Evolutionary conservation across 192 early-diverging fungal genomes (phyloP).

Genomic region (Mycoemilia scoparia): DNA sequence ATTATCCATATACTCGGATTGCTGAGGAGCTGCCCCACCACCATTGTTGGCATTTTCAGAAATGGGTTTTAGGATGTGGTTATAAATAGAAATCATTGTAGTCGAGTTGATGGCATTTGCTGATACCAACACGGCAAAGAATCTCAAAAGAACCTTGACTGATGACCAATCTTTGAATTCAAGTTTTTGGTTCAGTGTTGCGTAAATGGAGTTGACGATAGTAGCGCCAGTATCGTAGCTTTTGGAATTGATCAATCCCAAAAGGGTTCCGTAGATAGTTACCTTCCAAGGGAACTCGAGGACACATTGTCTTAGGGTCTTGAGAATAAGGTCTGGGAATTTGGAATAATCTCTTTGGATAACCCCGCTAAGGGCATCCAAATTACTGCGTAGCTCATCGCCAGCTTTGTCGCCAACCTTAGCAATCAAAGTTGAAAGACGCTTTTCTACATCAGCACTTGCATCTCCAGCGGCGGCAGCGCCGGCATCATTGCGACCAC

Average conservation of each 20-base stretch:
- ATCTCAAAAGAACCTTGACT: constrained; percentile 61
- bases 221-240: constrained; percentile 39
- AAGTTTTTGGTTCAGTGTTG: constrained; percentile 36
- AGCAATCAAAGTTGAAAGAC: constrained; percentile 49
- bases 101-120: constrained; percentile 51
- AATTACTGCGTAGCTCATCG: constrained; percentile 39
- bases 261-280: constrained; percentile 56
- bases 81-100: constrained; percentile 43
- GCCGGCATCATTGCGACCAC: background rate
- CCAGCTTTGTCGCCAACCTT: constrained; percentile 59
- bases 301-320: constrained; percentile 29
- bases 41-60: constrained; percentile 7
- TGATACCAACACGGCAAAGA: constrained; percentile 63
- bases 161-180: constrained; percentile 40
- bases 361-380: constrained; percentile 47
- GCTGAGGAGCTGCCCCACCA: no score
- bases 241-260: constrained; percentile 65
- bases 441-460: constrained; percentile 41
- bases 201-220: constrained; percentile 39
- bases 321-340: constrained; percentile 38
- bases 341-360: constrained; percentile 51
- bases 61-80: constrained; percentile 35
- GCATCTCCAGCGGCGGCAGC: constrained; percentile 11
- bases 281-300: constrained; percentile 23
- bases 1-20: constrained; percentile 35